Percentiles rank a stretch among this genome's conserved stretches.
These are phyloP conservation scores for Yamadazyma atmosphaerica DNA, from an alignment of 1,139 yeast genomes.

Conservation along the genomic window DNA sequence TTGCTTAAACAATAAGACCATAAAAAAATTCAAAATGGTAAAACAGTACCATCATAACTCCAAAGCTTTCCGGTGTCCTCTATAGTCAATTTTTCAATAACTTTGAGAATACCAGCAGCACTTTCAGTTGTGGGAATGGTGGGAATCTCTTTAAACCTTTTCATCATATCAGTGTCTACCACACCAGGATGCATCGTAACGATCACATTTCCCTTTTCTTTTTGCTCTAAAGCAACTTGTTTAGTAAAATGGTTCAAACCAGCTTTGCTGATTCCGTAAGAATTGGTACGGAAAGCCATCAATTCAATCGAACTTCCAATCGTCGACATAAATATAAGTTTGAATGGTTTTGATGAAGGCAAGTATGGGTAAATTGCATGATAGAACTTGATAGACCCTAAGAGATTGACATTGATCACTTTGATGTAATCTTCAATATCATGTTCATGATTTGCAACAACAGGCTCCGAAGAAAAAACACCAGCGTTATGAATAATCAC, in stretches of 20 bases:
- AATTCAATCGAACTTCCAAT: conserved; percentile 21
- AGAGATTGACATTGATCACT: conserved; percentile 25
- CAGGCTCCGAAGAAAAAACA: too few relatives aligned
- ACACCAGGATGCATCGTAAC: conserved; percentile 1
- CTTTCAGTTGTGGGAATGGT: not conserved
- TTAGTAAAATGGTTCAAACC: conserved; percentile 2
- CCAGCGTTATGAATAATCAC: conserved; percentile 21
- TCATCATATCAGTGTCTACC: conserved; percentile 1
- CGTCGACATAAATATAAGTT: conserved; percentile 26
- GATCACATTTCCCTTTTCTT: not conserved
- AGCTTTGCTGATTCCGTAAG: conserved; percentile 4
- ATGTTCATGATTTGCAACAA: too few relatives aligned
- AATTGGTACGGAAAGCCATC: conserved; percentile 1
- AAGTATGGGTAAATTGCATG: conserved; percentile 26
- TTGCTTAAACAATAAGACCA: not conserved
- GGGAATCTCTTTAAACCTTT: not conserved
- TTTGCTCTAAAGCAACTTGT: conserved; percentile 2
- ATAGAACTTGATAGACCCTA: conserved; percentile 30
- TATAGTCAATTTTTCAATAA: conserved; percentile 2
- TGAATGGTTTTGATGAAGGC: conserved; percentile 17
- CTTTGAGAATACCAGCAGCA: not conserved
- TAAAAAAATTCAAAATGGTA: not conserved
- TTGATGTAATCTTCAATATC: conserved; percentile 17
- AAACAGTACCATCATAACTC: conserved; percentile 4
- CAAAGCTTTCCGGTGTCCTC: conserved; percentile 5